Base-by-base conservation (phyloP, 2,329 filamentous ascomycete genomes). In the Aspergillus carbonarius region DNA sequence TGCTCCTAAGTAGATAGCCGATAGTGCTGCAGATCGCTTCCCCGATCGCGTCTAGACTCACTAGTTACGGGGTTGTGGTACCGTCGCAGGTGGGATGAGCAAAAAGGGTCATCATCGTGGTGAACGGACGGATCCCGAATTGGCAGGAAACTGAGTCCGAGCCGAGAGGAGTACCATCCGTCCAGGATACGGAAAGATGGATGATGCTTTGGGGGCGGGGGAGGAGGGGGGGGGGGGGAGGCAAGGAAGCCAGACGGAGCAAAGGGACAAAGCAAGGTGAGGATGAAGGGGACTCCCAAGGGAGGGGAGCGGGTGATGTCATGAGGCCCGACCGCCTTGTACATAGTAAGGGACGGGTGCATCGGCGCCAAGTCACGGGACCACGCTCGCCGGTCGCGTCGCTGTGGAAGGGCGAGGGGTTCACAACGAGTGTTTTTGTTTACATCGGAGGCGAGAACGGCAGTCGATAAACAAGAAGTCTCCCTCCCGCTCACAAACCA, bases 311-410 rank as follows among this genome's bases (percentile, higher is more conserved):
- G 20, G 50, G 60, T 59, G 63, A 64, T 64, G 60, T 66, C 63
- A 65, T 62, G 27, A 18, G n/a, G 18, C 5, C 27, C 35, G 25
- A 18, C 35, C 32, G 30, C n/a, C 30, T 37, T 17, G 23, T 13
- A n/a, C n/a, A n/a, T n/a, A n/a, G n/a, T n/a, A 15, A 27, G 8
- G 7, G 35, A 32, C 5, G 42, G 42, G 42, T 25, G 37, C 34
- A 37, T 40, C 34, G 37, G 37, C 23, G 18, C 8, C 15, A 8
- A 23, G 66, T 70, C 67, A 69, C 66, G 68, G 68, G 68, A 66
- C 49, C 56, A 34, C 63, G 63, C 60, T 66, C 61, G 23, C 10
- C 53, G 62, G 67, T 68, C 66, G 64, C 62, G 66, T 63, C 48
- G 47, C 27, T 27, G 53, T 54, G 39, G 7, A 9, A 39, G 25